phyloP scores from a whole-genome alignment of 805 yeast genomes.

The Metschnikowia amazonensis region DNA sequence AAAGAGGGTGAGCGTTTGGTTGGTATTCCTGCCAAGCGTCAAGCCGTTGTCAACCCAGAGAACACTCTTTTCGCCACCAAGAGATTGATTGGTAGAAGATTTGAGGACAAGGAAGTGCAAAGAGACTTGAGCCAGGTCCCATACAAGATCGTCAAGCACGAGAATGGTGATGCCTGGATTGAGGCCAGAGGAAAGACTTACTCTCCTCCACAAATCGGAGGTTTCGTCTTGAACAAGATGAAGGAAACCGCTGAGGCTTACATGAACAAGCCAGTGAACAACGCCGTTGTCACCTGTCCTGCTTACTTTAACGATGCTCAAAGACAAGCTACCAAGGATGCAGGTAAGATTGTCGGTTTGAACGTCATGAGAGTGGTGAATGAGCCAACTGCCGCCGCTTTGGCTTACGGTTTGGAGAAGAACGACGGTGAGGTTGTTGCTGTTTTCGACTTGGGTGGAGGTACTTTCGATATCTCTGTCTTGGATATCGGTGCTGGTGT shows the following conservation, averaged over 20 bases:
- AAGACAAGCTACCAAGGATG: slow-evolving; percentile 93
- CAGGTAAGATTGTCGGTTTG: slow-evolving; percentile 95
- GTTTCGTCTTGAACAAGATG: slow-evolving; percentile 90
- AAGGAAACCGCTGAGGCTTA: slow-evolving; percentile 96
- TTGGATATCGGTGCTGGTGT: slow-evolving; percentile 97
- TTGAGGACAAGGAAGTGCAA: slow-evolving; percentile 85
- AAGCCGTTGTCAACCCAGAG: slow-evolving; percentile 90
- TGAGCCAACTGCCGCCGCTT: slow-evolving; percentile 92
- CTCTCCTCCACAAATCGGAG: slow-evolving; percentile 96
- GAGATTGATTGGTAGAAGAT: slow-evolving; percentile 91
- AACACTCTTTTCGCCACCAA: slow-evolving; percentile 94
- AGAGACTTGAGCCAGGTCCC: slow-evolving; percentile 85
- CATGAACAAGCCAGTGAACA: slow-evolving; percentile 80
- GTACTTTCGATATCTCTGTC: slow-evolving; percentile 96
- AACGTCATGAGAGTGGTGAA: slow-evolving; percentile 86
- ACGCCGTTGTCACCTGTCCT: slow-evolving; percentile 89
- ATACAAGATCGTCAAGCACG: slow-evolving; percentile 83
- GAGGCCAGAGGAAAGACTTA: slow-evolving; percentile 83
- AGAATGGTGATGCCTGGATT: slow-evolving; percentile 95
- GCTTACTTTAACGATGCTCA: slow-evolving; percentile 90
- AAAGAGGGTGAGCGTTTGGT: slow-evolving; percentile 79
- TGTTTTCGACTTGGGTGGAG: slow-evolving; percentile 97
- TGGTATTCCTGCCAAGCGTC: slow-evolving; percentile 95
- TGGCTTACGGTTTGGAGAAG: slow-evolving; percentile 92
- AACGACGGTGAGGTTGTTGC: slow-evolving; percentile 82